Evolutionary conservation across 495 filamentous ascomycete genomes (phyloP).

Genomic region (Neurospora sp.): DNA sequence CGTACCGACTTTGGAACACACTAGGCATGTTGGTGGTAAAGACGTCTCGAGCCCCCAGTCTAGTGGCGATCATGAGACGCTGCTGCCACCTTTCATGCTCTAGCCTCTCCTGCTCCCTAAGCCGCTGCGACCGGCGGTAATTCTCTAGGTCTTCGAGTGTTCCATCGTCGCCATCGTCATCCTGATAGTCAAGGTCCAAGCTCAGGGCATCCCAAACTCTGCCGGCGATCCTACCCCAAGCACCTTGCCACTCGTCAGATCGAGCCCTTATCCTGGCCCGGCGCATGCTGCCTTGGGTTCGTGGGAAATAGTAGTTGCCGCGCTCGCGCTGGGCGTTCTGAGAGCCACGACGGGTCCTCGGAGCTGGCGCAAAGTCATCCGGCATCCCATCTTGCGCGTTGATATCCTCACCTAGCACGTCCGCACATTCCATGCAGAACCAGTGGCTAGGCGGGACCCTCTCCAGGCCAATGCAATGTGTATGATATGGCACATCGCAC

Average conservation of each 20-base stretch:
- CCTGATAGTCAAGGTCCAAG: conserved; percentile 82
- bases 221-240: conserved; percentile 43
- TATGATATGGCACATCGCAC: conserved; percentile 77
- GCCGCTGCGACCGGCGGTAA: conserved; percentile 41
- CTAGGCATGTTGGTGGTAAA: conserved; percentile 51
- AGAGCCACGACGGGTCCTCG: conserved; percentile 2
- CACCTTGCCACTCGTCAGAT: conserved; percentile 43
- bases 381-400: conserved; percentile 11
- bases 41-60: conserved; percentile 55
- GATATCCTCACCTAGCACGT: conserved; percentile 38
- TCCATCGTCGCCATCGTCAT: conserved; percentile 53
- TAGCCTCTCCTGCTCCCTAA: conserved; percentile 50
- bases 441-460: conserved; percentile 61
- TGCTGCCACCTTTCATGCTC: conserved; percentile 69
- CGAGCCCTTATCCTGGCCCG: conserved; percentile 35
- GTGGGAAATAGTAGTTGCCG: conserved; percentile 27
- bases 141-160: conserved; percentile 28
- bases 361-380: background rate
- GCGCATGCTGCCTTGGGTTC: conserved; percentile 39
- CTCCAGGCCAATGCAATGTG: conserved; percentile 74
- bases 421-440: conserved; percentile 73
- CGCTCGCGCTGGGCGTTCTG: background rate
- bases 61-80: conserved; percentile 66
- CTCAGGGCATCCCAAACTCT: conserved; percentile 47
- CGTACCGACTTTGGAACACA: background rate